Evolutionary conservation across 345 rosid species (phyloP).

Genomic region (Combretum micranthum): DNA sequence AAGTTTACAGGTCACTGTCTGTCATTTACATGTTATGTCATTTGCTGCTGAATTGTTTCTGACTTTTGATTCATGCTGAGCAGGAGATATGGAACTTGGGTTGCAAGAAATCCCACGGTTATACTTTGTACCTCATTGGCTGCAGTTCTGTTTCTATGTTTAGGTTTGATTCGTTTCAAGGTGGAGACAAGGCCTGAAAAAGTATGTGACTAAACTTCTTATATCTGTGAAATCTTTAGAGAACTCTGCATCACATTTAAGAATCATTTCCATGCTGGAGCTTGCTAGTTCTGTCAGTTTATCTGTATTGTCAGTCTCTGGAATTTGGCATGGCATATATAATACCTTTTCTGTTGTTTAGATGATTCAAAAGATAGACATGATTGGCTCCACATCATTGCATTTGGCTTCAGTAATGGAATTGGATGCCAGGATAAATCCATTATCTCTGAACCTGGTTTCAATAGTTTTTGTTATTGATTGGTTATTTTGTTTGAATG

Average conservation of each 20-base stretch:
- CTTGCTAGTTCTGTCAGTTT: background rate
- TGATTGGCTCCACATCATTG: background rate
- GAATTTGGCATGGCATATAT: no score
- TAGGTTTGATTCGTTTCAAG: slow-evolving; percentile 82
- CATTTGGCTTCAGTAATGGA: background rate
- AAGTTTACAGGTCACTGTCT: slow-evolving; percentile 65
- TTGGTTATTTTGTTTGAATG: no score
- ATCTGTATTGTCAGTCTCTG: no score
- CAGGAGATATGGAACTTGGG: slow-evolving; percentile 93
- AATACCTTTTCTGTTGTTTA: no score
- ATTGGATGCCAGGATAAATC: background rate
- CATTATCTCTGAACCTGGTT: no score
- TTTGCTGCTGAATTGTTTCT: slow-evolving; percentile 4
- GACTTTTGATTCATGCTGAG: slow-evolving; percentile 3
- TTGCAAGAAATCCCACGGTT: slow-evolving; percentile 77
- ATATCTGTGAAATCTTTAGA: slow-evolving; percentile 5
- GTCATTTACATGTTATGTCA: slow-evolving; percentile 5
- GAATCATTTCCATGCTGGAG: no score
- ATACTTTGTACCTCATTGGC: slow-evolving; percentile 59
- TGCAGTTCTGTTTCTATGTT: slow-evolving; percentile 67
- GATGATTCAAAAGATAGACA: no score
- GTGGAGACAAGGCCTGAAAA: slow-evolving; percentile 98
- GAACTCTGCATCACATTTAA: background rate
- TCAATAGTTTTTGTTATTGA: no score
- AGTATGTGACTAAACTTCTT: slow-evolving; percentile 30